Evolutionary conservation across 352 stramenopile species (phyloP).

Genomic region (Thalassiosira livingstoniorum): DNA sequence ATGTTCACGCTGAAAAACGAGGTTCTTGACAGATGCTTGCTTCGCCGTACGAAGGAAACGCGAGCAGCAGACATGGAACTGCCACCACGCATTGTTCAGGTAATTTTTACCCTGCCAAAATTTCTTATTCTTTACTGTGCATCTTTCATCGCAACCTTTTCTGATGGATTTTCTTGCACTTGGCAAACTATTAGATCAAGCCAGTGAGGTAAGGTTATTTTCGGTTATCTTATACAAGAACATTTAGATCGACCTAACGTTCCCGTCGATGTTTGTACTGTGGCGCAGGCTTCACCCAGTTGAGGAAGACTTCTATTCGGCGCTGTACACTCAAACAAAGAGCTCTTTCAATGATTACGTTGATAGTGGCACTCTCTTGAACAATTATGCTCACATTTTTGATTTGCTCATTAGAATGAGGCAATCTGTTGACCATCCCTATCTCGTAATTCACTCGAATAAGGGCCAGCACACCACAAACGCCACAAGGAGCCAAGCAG

Average conservation of each 20-base stretch:
- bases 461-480: slow-evolving; percentile 43
- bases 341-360: slow-evolving; percentile 97
- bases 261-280: too few relatives aligned
- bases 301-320: slow-evolving; percentile 98
- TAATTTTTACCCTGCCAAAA: too few relatives aligned
- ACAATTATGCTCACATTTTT: slow-evolving; percentile 99
- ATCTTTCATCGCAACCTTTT: too few relatives aligned
- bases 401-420: slow-evolving; percentile 96
- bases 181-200: too few relatives aligned
- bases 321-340: slow-evolving; percentile 92
- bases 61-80: slow-evolving; percentile 94
- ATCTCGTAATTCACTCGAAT: slow-evolving; percentile 91
- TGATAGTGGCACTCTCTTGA: slow-evolving; percentile 95
- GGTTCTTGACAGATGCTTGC: slow-evolving; percentile 91
- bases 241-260: too few relatives aligned
- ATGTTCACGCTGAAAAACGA: slow-evolving; percentile 97
- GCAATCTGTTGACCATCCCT: slow-evolving; percentile 98
- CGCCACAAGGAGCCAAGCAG: slow-evolving; percentile 9
- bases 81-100: slow-evolving; percentile 82
- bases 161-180: too few relatives aligned
- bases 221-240: too few relatives aligned
- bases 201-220: too few relatives aligned
- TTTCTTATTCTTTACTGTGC: too few relatives aligned
- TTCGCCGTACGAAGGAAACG: slow-evolving; percentile 98
- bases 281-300: slow-evolving; percentile 80